phyloP scores from a whole-genome alignment of 108 stramenopile species.

The Cylindrotheca closterium region DNA sequence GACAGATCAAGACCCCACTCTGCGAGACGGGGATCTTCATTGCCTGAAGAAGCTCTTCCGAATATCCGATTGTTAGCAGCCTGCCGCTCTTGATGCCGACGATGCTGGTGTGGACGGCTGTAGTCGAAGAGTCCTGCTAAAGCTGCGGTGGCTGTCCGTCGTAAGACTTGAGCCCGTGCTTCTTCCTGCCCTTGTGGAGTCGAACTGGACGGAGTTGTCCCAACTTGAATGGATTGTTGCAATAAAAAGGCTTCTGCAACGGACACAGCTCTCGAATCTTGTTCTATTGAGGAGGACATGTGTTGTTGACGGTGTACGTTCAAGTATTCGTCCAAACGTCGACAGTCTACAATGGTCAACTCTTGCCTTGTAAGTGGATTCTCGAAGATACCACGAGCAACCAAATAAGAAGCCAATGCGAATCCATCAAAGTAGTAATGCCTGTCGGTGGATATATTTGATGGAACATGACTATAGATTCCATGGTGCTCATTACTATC shows the following conservation, averaged over 20 bases:
- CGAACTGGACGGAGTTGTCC: not conserved
- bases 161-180: slow-evolving; percentile 18
- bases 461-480: slow-evolving; percentile 45
- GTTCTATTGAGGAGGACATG: too few species aligned
- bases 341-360: slow-evolving; percentile 50
- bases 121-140: slow-evolving; percentile 60
- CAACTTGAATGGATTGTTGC: slow-evolving; percentile 45
- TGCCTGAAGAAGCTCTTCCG: not conserved
- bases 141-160: slow-evolving; percentile 49
- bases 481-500: too few species aligned
- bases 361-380: slow-evolving; percentile 67
- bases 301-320: slow-evolving; percentile 4
- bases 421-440: slow-evolving; percentile 62
- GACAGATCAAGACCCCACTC: slow-evolving; percentile 52
- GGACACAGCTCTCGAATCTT: slow-evolving; percentile 25
- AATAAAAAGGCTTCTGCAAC: slow-evolving; percentile 51
- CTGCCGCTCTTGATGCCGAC: slow-evolving; percentile 3
- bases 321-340: slow-evolving; percentile 58
- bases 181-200: slow-evolving; percentile 6
- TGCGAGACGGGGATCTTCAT: not conserved
- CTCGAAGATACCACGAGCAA: slow-evolving; percentile 61
- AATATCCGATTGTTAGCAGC: not conserved
- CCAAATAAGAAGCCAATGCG: slow-evolving; percentile 67
- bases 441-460: slow-evolving; percentile 66
- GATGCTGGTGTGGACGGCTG: slow-evolving; percentile 22